These are phyloP conservation scores for Isochrysis galbana DNA, from an alignment of 78 protist species.

Conservation along the genomic window DNA sequence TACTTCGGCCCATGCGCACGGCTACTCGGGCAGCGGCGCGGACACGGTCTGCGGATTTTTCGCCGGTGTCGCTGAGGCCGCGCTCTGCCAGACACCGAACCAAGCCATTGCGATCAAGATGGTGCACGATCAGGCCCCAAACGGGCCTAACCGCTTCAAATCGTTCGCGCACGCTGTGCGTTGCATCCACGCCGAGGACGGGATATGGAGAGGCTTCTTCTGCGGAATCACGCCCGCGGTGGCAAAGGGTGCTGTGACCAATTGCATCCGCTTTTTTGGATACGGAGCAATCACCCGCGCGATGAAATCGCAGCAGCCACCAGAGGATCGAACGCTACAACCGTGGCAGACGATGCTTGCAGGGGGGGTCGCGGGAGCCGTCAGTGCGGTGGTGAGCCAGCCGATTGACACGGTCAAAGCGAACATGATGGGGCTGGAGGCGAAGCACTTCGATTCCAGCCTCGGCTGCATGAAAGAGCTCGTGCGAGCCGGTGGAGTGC, in stretches of 20 bases:
- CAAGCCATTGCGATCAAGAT: background rate
- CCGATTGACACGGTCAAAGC: background rate
- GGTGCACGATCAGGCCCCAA: background rate
- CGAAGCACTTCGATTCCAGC: background rate
- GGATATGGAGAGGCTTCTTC: background rate
- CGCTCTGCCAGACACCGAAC: conserved; percentile 1
- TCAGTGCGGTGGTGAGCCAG: background rate
- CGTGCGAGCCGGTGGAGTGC: background rate
- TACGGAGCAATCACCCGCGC: background rate
- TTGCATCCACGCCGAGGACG: background rate
- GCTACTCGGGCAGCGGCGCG: background rate
- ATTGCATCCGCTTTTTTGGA: background rate
- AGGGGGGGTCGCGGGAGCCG: conserved; percentile 6
- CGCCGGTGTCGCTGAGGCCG: background rate
- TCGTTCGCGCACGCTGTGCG: background rate
- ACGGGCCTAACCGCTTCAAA: background rate
- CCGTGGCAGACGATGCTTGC: background rate
- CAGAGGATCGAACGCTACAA: background rate
- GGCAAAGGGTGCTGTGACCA: background rate
- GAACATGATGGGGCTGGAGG: conserved; percentile 10
- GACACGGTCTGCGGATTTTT: background rate
- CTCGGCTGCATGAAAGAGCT: background rate
- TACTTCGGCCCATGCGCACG: no score
- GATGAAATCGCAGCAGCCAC: background rate
- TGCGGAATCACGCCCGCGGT: background rate